Evolutionary conservation across 1,284 basidiomycete species (phyloP), one percentile per base, ranked within the genome.

Genomic region (Lentinula novae-zelandiae): DNA sequence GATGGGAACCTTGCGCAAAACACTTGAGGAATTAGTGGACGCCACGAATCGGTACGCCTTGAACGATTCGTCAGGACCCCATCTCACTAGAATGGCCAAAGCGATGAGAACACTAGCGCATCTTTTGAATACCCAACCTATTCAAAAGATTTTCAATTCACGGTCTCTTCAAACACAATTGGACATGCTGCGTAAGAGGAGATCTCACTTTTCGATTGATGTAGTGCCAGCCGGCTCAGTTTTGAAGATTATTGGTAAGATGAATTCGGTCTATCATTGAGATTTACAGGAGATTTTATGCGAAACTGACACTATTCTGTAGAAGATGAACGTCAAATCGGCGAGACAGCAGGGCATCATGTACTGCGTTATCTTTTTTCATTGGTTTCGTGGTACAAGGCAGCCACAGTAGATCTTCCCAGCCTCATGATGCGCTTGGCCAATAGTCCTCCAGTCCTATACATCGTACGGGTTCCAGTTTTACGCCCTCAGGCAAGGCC

Each of bases 291-390:
- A 27, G 27, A 27, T 27, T 3, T 27, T 27, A 15, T 44, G 15
- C 9, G n/a, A 38, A 8, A 7, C 38, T 38, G 13, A 42, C 40
- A 17, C 42, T 17, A 44, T 51, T 38, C 34, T 27, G 4, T 50
- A 64, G 63, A 57, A 42, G 63, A 64, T 44, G 61, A 64, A 52
- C 61, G 59, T 17, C 53, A 52, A 39, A 20, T 10, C 8, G 46
- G 42, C 12, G 63, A 64, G 40, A 58, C 38, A 27, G 27, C 53
- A 12, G 61, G 61, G 6, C 55, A 58, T 15, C 63, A 64, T 10
- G 36, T 64, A 42, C 31, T 62, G 7, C 55, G 63, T 40, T 64
- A 64, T 62, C 42, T 64, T 13, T 20, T 12, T n/a, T 63, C 63
- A n/a, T 22, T 63, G 27, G 36, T 62, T 33, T 46, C 59, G 8